Base-by-base conservation (phyloP, 352 stramenopile species). In the Pythium aphanidermatum region DNA sequence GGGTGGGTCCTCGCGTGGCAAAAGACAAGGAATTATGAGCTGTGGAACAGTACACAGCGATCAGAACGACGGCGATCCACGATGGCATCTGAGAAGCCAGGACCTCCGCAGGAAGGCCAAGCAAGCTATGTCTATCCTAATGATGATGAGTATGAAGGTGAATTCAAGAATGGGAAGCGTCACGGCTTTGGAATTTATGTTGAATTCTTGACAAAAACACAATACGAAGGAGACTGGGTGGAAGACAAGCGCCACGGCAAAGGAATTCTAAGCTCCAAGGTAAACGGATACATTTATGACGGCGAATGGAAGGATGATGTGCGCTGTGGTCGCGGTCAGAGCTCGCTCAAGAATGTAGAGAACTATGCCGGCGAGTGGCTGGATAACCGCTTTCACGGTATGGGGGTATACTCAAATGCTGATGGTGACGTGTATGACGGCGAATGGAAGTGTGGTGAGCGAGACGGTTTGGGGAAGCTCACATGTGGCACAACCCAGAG, bases 141-240 rank as follows among this genome's bases (percentile, higher is more conserved):
- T 42, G 81, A 81, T 1, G 83, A 95, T 39, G 69, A 75, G 41
- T 95, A 93, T 44, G 78, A 88, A 4, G 83, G 83, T 5, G 49
- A 78, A 8, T 91, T 90, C 56, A 39, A 60, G 24, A 40, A 63
- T n/a, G 67, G 75, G 1, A 86, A 69, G 37, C 71, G 83, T 38
- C 69, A 95, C 32, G 81, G 83, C 30, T 75, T 66, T 36, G 83
- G 83, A 5, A 55, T 83, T 4, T 93, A 93, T 52, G 46, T 83
- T 14, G 83, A 92, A 44, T 68, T 73, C 44, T 55, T 73, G 42
- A 93, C 81, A 13, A 83, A 83, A 39, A 83, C 74, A 47, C 69
- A 80, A 23, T 88, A 87, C 47, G 77, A 92, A 52, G 83, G 83
- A 7, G 62, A 84, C 16, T 95, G 81, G 81, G 27, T 54, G 4